Evolutionary conservation across 148 eudicot genomes (phyloP), one percentile per base, ranked within the genome.

Genomic region (Spergularia marina): DNA sequence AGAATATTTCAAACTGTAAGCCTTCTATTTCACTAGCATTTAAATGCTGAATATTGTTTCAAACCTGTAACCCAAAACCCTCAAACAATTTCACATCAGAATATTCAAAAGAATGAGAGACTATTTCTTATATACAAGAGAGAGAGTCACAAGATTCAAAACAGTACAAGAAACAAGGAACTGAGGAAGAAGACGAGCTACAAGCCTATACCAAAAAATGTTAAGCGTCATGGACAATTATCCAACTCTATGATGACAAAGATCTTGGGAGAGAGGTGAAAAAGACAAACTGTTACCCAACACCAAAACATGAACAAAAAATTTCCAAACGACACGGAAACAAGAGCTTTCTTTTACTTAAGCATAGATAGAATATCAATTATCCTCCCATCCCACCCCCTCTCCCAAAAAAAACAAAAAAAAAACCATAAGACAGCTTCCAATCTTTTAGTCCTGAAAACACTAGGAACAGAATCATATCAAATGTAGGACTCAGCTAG

Each of bases 1-100:
- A 40, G 39, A 62, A 25, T n/a, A 54, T 47, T 56, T 53, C 15
- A 66, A 73, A 75, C 30, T 58, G 39, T n/a, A 74, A 71, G 12
- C 44, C 21, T 53, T 56, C 10, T 12, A 7, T 30, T 17, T 14
- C 23, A 49, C 61, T 21, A 8, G 8, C 11, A 30, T 11, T 30
- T 15, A 23, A 57, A 40, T 4, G 23, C 1, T 56, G 10, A 74
- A 23, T 8, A 63, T 47, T 21, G 55, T 62, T 49, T 7, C 59
- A 53, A 61, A 59, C 47, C 5, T 68, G 59, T 14, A 13, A 53
- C 17, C 52, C 14, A 30, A 17, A 62, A 30, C 44, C 67, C 67
- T 56, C 58, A 41, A 75, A 52, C 54, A 51, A 64, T 36, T 5
- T 53, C 41, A 5, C 34, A 40, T 44, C 49, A 6, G 4, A 44